These are phyloP conservation scores for Warburgia ugandensis DNA, from an alignment of 164 flowering plant species.

Conservation along the genomic window DNA sequence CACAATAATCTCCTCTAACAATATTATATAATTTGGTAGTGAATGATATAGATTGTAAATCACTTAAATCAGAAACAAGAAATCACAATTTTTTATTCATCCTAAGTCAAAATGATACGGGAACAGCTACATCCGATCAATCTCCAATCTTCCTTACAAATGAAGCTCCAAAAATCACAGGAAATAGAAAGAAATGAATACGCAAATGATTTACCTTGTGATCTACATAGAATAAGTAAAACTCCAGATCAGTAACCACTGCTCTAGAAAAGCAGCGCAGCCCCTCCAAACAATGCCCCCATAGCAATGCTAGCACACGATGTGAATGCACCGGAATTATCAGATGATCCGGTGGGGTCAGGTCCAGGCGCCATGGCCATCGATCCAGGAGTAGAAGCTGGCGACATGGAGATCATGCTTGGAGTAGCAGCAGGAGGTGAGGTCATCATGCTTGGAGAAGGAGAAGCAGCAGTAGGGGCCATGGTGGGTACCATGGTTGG, in stretches of 20 bases:
- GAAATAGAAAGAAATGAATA: conserved; percentile 20
- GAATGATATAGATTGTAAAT: neutral
- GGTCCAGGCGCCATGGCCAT: neutral
- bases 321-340: conserved; percentile 13
- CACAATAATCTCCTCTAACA: too few species aligned
- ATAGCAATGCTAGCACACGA: conserved; percentile 25
- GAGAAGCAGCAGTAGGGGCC: conserved; percentile 1
- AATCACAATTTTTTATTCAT: conserved; percentile 22
- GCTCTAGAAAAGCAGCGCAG: conserved; percentile 23
- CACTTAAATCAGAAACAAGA: conserved; percentile 7
- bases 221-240: conserved; percentile 15
- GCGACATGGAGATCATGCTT: neutral
- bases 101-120: conserved; percentile 25
- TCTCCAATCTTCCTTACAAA: conserved; percentile 17
- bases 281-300: conserved; percentile 29
- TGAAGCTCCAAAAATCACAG: conserved; percentile 20
- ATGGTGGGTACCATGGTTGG: too few species aligned
- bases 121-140: conserved; percentile 13
- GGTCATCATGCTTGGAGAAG: neutral
- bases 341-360: neutral
- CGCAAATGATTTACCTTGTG: conserved; percentile 22
- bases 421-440: conserved; percentile 1
- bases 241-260: conserved; percentile 3
- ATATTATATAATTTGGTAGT: too few species aligned
- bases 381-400: too few species aligned